These are phyloP conservation scores for Vitis rotundifolia DNA, from an alignment of 164 flowering plant species.

Conservation along the genomic window DNA sequence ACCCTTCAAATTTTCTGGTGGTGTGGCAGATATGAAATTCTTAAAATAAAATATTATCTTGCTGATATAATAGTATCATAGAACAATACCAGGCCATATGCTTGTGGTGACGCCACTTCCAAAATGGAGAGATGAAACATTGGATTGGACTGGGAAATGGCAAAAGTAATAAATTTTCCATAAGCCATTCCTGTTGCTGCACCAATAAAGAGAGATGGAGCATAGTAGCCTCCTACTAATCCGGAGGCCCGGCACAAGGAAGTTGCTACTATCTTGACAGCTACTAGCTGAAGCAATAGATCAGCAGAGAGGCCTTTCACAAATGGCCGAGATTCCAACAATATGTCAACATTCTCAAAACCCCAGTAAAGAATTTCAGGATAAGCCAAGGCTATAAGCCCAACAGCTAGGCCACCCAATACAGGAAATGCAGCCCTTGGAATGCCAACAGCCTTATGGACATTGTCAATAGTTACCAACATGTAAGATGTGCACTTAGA, in stretches of 20 bases:
- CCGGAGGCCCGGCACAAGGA: conserved; percentile 89
- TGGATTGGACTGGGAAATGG: conserved; percentile 54
- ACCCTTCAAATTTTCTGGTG: not conserved
- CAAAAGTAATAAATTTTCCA: conserved; percentile 64
- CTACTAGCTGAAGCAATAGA: conserved; percentile 77
- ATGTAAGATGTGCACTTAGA: conserved; percentile 70
- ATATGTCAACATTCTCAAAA: conserved; percentile 83
- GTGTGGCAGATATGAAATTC: not conserved
- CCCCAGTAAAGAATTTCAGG: conserved; percentile 98
- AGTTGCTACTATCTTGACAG: conserved; percentile 74
- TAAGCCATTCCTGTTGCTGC: conserved; percentile 97
- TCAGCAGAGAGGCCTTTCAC: conserved; percentile 66
- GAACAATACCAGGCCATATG: conserved; percentile 87
- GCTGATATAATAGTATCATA: conserved; percentile 1
- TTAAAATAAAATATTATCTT: not conserved
- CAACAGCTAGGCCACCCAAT: conserved; percentile 72
- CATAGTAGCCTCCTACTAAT: conserved; percentile 94
- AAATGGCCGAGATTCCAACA: conserved; percentile 81
- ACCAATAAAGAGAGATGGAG: conserved; percentile 94
- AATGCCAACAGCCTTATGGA: conserved; percentile 51
- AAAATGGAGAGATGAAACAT: conserved; percentile 56
- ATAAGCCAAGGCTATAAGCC: conserved; percentile 79
- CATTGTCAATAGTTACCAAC: conserved; percentile 36
- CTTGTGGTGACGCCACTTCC: conserved; percentile 97
- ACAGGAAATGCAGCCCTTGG: conserved; percentile 69